Conservation (phyloP, 345 rosid species). For the Conringia planisiliqua region DNA sequence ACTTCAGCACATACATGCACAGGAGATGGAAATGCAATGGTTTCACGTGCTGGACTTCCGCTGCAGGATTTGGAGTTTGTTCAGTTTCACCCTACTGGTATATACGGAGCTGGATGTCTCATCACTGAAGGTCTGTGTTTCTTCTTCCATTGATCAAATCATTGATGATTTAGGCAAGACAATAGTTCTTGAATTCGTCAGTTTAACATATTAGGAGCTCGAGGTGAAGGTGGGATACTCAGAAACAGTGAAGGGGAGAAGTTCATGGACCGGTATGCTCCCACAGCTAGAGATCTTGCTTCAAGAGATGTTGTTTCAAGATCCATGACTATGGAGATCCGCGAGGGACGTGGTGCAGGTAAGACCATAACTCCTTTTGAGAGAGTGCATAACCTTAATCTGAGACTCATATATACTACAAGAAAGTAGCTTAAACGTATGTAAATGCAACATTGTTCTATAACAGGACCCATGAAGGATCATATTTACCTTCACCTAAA, state of each 20-base stretch:
- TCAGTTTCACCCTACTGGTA: constrained; percentile 96
- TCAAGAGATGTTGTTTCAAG: constrained; percentile 98
- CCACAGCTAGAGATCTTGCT: constrained; percentile 99
- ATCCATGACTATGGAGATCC: constrained; percentile 97
- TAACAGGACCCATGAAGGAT: constrained; percentile 81
- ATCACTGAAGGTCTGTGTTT: constrained; percentile 73
- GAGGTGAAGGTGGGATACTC: constrained; percentile 98
- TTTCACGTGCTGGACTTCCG: constrained; percentile 85
- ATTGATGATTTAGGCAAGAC: not conserved
- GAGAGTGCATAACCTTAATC: not conserved
- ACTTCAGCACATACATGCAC: constrained; percentile 99
- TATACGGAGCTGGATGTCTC: constrained; percentile 95
- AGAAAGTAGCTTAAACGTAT: not conserved
- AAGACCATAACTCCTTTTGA: constrained; percentile 22
- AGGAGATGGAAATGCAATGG: constrained; percentile 98
- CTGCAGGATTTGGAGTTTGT: constrained; percentile 92
- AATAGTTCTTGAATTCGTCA: not conserved
- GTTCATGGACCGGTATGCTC: constrained; percentile 98
- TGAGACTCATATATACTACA: not conserved
- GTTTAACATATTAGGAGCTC: constrained; percentile 58
- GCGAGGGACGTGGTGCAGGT: constrained; percentile 98
- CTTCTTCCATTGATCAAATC: not conserved
- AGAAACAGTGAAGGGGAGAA: constrained; percentile 93
- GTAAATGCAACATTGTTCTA: not conserved
- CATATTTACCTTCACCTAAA: constrained; percentile 87